Evolutionary conservation across 768 basidiomycete genomes (phyloP), one percentile per base, ranked within the genome.

Genomic region (Lactarius evosmus): DNA sequence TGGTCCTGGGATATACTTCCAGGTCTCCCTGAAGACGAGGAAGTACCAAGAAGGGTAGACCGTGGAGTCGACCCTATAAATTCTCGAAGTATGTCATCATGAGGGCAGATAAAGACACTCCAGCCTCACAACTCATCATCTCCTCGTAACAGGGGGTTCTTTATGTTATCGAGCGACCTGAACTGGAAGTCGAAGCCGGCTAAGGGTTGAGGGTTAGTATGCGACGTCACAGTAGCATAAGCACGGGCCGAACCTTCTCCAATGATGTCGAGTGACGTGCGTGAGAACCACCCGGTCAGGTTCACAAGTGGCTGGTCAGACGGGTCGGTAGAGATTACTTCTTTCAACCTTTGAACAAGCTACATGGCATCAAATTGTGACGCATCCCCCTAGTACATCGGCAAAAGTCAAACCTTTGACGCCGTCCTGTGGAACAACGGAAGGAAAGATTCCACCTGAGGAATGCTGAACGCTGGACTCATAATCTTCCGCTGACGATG

Each of bases 111-210:
- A 12, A 29, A 7, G 16, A 50, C 36, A 14, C 22, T 19, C 19
- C 3, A 32, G 14, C 7, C 71, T 16, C 52, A 72, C 71, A 71
- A 71, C 61, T 71, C 63, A 52, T 71, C 65, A 36, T 71, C 68
- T 56, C 68, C 68, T 8, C 65, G 68, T n/a, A 19, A 63, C 30
- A 72, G 58, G 1, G 62, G 67, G 27, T 64, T 72, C 49, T 69
- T n/a, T n/a, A n/a, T n/a, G n/a, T n/a, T n/a, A n/a, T n/a, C n/a
- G n/a, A n/a, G n/a, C n/a, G n/a, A n/a, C 7, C 68, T 67, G 9
- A 69, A 70, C 33, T 71, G 66, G 16, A 68, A 68, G 41, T 67
- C 69, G 51, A 71, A 72, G 16, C 68, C 71, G 49, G 69, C 71
- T 72, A 58, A 6, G 30, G 16, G 51, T 3, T 22, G 0, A 29